phyloP scores from a whole-genome alignment of 2,329 filamentous ascomycete species.

The Fusarium musae region DNA sequence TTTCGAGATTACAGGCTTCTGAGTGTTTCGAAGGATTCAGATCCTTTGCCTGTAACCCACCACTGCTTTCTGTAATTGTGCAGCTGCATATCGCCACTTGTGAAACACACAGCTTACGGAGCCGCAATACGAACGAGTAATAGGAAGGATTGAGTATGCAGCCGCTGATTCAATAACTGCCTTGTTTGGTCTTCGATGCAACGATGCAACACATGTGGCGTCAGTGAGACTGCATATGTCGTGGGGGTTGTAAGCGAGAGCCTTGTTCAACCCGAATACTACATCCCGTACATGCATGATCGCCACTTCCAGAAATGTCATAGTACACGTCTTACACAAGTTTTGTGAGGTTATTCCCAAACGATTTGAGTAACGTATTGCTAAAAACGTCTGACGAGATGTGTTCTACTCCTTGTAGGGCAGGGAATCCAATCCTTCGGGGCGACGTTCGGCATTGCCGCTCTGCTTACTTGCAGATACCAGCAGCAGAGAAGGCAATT shows the following conservation, averaged over 20 bases:
- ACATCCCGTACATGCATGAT: background rate
- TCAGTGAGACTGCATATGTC: background rate
- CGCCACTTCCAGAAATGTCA: background rate
- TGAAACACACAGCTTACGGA: background rate
- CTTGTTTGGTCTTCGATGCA: accelerated
- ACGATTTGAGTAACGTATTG: background rate
- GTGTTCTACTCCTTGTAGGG: background rate
- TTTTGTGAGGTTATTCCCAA: background rate
- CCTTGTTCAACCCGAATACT: background rate
- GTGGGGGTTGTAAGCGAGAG: background rate
- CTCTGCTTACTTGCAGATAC: background rate
- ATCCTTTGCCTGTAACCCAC: background rate
- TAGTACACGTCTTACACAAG: background rate
- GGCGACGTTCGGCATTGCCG: background rate
- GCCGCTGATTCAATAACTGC: background rate
- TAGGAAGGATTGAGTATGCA: background rate
- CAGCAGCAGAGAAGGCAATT: background rate
- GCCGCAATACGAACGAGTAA: background rate
- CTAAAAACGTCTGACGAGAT: background rate
- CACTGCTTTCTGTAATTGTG: background rate
- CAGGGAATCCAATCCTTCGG: background rate
- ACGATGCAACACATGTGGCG: background rate
- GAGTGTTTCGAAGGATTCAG: background rate
- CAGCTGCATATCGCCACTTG: background rate
- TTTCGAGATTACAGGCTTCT: background rate